These are phyloP conservation scores for Brassica hybrid DNA, from an alignment of 441 rosid genomes.

Conservation along the genomic window DNA sequence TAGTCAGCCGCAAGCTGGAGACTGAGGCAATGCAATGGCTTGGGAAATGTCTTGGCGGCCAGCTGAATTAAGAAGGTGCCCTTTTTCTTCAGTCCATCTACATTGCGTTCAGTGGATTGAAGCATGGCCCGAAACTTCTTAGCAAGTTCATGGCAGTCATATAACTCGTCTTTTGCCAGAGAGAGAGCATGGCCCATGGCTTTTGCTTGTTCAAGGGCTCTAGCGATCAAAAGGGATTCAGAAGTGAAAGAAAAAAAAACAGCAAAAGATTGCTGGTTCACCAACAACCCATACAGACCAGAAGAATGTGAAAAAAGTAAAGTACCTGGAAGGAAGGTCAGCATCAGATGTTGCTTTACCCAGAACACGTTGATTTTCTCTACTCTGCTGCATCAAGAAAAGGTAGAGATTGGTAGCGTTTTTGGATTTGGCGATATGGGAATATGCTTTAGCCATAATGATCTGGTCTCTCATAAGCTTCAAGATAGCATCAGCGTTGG, in stretches of 20 bases:
- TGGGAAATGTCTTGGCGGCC: slow-evolving; percentile 92
- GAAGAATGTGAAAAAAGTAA: slow-evolving; percentile 4
- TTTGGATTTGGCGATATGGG: slow-evolving; percentile 78
- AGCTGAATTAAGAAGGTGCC: slow-evolving; percentile 90
- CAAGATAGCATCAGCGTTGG: slow-evolving; percentile 78
- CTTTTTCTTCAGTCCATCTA: slow-evolving; percentile 71
- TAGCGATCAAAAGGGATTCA: slow-evolving; percentile 37
- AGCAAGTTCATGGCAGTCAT: slow-evolving; percentile 71
- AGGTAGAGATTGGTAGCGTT: slow-evolving; percentile 59
- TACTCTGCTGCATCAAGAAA: slow-evolving; percentile 60
- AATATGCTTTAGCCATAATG: slow-evolving; percentile 92
- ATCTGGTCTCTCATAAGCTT: slow-evolving; percentile 96
- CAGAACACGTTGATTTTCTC: slow-evolving; percentile 67
- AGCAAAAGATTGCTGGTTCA: slow-evolving; percentile 19
- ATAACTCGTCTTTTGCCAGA: slow-evolving; percentile 75
- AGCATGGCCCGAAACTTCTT: slow-evolving; percentile 82
- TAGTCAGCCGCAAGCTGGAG: slow-evolving; percentile 87
- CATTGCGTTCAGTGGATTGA: slow-evolving; percentile 68
- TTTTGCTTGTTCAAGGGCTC: slow-evolving; percentile 85
- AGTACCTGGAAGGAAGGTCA: slow-evolving; percentile 81
- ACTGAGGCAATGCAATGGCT: slow-evolving; percentile 87
- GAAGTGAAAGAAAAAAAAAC: background rate
- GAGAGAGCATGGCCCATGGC: slow-evolving; percentile 89
- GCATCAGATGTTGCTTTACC: slow-evolving; percentile 81
- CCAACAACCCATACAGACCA: slow-evolving; percentile 16